Evolutionary conservation across 2,329 filamentous ascomycete genomes (phyloP).

Genomic region (Pseudogymnoascus pannorum): DNA sequence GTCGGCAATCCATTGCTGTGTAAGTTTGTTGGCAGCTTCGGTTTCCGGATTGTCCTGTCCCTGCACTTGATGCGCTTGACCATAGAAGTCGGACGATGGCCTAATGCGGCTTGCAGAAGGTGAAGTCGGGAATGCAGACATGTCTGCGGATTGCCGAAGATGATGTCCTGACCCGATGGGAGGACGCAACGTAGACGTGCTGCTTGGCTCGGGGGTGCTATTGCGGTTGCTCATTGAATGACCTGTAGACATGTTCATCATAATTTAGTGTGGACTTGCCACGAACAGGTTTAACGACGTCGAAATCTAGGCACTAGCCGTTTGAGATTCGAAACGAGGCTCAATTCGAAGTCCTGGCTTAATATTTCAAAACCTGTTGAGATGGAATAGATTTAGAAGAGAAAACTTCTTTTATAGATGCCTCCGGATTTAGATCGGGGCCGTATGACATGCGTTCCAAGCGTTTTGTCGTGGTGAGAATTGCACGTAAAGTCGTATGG

Average conservation of each 20-base stretch:
- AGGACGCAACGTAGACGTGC: constrained; percentile 73
- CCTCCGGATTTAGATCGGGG: constrained; percentile 5
- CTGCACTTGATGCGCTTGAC: constrained; percentile 62
- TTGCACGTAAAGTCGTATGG: constrained; percentile 3
- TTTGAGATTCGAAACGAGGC: constrained; percentile 25
- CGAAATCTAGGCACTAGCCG: constrained; percentile 17
- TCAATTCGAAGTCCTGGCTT: constrained; percentile 13
- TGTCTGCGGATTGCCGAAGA: constrained; percentile 90
- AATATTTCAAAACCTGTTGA: constrained; percentile 6
- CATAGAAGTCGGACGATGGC: constrained; percentile 92
- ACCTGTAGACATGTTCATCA: constrained; percentile 60
- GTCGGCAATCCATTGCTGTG: constrained; percentile 97
- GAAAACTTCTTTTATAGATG: constrained; percentile 1
- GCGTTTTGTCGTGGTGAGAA: constrained; percentile 8
- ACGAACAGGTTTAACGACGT: constrained; percentile 15
- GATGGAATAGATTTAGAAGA: constrained; percentile 7
- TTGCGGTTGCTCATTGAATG: constrained; percentile 78
- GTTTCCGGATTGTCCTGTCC: constrained; percentile 61
- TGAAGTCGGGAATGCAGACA: constrained; percentile 70
- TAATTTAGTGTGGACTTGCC: constrained; percentile 22
- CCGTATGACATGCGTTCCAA: constrained; percentile 1
- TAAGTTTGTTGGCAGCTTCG: constrained; percentile 85
- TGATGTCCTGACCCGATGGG: constrained; percentile 75
- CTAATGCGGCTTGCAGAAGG: constrained; percentile 74
- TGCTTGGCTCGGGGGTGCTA: constrained; percentile 89